phyloP scores from a whole-genome alignment of 2,329 filamentous ascomycete species.

The Microcera coccophila region DNA sequence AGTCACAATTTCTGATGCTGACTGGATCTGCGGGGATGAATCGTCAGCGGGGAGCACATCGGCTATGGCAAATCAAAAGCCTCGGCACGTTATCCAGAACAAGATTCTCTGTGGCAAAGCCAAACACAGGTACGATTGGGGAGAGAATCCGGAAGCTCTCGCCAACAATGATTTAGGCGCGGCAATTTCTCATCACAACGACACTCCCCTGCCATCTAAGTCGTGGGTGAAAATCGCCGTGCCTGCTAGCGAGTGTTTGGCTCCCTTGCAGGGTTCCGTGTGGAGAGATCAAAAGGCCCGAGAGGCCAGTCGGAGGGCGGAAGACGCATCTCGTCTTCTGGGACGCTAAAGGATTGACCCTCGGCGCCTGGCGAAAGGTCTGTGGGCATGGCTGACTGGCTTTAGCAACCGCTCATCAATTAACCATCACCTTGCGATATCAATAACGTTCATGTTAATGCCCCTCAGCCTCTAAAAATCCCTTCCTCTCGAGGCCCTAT shows the following conservation, averaged over 20 bases:
- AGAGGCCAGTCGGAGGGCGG: conserved; percentile 26
- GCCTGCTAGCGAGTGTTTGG: background rate
- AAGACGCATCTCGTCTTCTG: conserved; percentile 12
- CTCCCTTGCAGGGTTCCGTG: conserved; percentile 10
- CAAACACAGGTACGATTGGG: conserved; percentile 9
- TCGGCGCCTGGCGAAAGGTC: background rate
- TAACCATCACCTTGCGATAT: conserved; percentile 7
- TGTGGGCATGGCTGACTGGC: conserved; percentile 12
- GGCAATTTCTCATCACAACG: background rate
- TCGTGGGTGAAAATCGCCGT: too few species aligned
- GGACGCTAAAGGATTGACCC: conserved; percentile 12
- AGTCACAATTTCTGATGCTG: conserved; percentile 4
- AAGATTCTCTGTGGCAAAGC: conserved; percentile 21
- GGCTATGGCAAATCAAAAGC: conserved; percentile 18
- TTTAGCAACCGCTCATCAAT: conserved; percentile 10
- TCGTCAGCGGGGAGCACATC: conserved; percentile 6
- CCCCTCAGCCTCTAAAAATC: background rate
- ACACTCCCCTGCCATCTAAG: background rate
- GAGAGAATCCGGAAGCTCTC: conserved; percentile 4
- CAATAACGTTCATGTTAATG: conserved; percentile 3
- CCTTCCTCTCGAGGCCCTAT: background rate
- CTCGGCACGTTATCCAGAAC: conserved; percentile 4
- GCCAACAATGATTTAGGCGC: conserved; percentile 5
- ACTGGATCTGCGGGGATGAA: conserved; percentile 17
- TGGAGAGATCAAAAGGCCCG: conserved; percentile 24